Percentiles rank a stretch among this genome's conserved stretches.
These are phyloP conservation scores for Paramecium biaurelia DNA, from an alignment of 73 alveolate genomes.

Conservation along the genomic window DNA sequence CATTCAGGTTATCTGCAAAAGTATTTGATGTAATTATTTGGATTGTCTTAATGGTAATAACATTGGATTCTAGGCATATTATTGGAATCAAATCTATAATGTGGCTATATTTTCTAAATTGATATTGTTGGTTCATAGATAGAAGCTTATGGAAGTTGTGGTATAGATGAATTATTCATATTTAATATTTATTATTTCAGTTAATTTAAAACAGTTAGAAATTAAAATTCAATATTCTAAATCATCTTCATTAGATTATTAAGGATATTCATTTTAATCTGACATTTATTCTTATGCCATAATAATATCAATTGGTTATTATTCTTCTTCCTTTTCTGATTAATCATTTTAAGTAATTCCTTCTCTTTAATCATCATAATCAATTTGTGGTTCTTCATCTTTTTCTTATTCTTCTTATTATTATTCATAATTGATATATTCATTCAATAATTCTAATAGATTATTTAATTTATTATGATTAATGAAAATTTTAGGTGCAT, in stretches of 20 bases:
- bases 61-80: neutral
- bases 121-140: neutral
- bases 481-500: neutral
- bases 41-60: neutral
- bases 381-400: neutral
- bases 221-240: neutral
- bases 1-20: neutral
- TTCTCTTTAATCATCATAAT: neutral
- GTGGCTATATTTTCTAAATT: neutral
- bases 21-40: neutral
- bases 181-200: neutral
- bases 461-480: neutral
- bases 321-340: neutral
- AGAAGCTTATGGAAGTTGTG: neutral
- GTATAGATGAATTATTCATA: neutral
- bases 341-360: neutral
- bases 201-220: neutral
- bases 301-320: neutral
- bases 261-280: neutral
- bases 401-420: neutral
- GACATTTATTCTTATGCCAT: neutral
- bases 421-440: neutral
- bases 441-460: neutral
- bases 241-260: neutral
- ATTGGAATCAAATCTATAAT: neutral